Conservation (phyloP, 345 rosid genomes). For the Acer campestre region DNA sequence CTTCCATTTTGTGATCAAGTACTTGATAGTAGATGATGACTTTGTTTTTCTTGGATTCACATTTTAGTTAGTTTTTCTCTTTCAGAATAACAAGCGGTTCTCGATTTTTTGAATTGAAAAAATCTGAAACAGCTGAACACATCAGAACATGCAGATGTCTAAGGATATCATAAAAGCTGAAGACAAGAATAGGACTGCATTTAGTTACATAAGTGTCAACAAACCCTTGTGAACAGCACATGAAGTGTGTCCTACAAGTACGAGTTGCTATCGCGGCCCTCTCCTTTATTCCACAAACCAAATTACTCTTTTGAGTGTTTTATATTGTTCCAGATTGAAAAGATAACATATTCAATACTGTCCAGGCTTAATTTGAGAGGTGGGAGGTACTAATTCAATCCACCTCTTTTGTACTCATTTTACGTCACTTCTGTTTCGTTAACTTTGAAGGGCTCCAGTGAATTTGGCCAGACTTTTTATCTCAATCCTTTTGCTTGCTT, state of each 20-base stretch:
- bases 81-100: neutral
- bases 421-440: neutral
- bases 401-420: neutral
- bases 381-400: neutral
- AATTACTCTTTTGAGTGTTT: neutral
- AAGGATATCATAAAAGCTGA: neutral
- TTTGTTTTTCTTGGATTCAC: neutral
- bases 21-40: neutral
- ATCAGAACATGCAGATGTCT: neutral
- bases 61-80: neutral
- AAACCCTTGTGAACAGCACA: neutral
- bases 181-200: neutral
- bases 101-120: neutral
- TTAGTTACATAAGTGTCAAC: neutral
- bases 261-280: neutral
- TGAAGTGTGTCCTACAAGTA: constrained; percentile 13
- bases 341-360: neutral
- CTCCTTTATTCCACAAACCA: neutral
- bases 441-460: neutral
- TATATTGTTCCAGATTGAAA: neutral
- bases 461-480: neutral
- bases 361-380: constrained; percentile 6
- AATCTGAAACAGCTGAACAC: neutral
- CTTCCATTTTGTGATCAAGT: constrained; percentile 21
- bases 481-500: neutral